Base-by-base conservation (phyloP, 805 yeast genomes). In the Candida coleopterorum region DNA sequence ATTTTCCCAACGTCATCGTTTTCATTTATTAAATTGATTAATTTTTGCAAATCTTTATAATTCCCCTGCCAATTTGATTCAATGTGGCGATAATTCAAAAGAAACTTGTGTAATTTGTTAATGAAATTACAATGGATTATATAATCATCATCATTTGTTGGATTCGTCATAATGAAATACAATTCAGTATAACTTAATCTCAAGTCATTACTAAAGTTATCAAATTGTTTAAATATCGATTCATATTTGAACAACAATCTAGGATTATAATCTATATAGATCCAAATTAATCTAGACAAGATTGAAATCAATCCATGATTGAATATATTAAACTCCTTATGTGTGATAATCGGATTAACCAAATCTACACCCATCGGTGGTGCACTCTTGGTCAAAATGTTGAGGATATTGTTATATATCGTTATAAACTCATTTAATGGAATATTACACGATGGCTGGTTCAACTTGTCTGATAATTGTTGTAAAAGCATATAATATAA, bases 141-240 rank as follows among this genome's bases (percentile, higher is more conserved):
- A 2, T 12, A 12, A 15, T 16, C 25, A n/a, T 29, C 34, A 10
- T 11, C 28, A 7, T 11, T n/a, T 11, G 9, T 10, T 14, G 39
- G 16, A 35, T 35, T 29, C 31, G 24, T 25, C 31, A 29, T 25
- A 3, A 35, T 25, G 21, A 35, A 25, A 12, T 29, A 35, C 8
- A 21, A 35, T 7, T 35, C 39, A 2, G 39, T 35, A 12, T 35
- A 29, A 20, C 20, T 23, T 9, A 35, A 29, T 21, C 20, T 25
- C 12, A 15, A 6, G 4, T 20, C 17, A 3, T 7, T 2, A 14
- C 23, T 31, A 17, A 12, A 29, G n/a, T n/a, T n/a, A 10, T 22
- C 20, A 16, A 29, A 34, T 11, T 27, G 24, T 6, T 15, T 21
- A 17, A 34, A 34, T 7, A 27, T 18, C 6, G 31, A n/a, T 22